Conservation (phyloP, 192 early-diverging fungal species). For the Backusella sp. region DNA sequence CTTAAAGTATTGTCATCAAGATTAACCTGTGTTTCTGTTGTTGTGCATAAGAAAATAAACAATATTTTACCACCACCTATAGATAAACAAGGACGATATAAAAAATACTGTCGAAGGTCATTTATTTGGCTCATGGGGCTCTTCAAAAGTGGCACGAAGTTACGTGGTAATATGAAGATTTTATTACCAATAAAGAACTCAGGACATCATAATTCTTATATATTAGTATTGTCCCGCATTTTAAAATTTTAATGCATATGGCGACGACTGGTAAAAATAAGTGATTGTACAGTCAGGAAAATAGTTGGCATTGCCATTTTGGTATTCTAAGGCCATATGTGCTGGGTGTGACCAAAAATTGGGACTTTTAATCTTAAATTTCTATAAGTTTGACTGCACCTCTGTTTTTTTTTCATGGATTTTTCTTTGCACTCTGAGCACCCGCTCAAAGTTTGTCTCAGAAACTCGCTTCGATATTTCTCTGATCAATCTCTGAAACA, state of each 20-base stretch:
- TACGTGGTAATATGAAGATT: background rate
- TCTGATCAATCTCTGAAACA: background rate
- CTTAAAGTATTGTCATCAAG: background rate
- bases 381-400: background rate
- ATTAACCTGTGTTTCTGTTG: background rate
- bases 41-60: background rate
- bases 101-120: background rate
- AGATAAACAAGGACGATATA: background rate
- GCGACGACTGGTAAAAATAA: background rate
- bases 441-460: background rate
- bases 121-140: conserved; percentile 9
- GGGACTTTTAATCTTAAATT: too few relatives aligned
- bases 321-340: too few relatives aligned
- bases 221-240: background rate
- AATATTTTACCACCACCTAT: background rate
- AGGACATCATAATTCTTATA: background rate
- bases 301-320: too few relatives aligned
- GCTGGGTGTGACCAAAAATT: too few relatives aligned
- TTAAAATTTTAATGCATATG: background rate
- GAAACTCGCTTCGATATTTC: background rate
- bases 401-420: background rate
- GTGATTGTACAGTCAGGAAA: background rate
- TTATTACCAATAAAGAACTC: background rate
- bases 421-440: background rate
- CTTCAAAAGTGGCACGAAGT: background rate